phyloP scores from a whole-genome alignment of 345 rosid genomes.

The Rhizophora mangle region DNA sequence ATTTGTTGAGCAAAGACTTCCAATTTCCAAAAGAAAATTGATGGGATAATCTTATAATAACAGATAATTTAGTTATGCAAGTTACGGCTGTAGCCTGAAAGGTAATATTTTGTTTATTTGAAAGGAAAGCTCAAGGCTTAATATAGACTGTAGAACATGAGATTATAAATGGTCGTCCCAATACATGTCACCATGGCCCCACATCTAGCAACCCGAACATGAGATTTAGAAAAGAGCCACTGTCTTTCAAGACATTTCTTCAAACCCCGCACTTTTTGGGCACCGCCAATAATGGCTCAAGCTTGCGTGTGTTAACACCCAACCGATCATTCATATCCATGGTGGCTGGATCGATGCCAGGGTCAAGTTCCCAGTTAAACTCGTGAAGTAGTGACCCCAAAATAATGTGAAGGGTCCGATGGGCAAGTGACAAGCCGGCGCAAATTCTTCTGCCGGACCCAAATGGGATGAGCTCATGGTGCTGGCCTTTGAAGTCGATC shows the following conservation, averaged over 20 bases:
- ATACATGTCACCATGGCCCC: too few species aligned
- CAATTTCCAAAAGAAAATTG: too few species aligned
- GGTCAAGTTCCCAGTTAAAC: conserved; percentile 35
- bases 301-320: conserved; percentile 22
- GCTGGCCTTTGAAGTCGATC: conserved; percentile 42
- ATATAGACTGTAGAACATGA: too few species aligned
- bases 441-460: conserved; percentile 53
- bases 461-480: conserved; percentile 41
- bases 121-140: too few species aligned
- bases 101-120: too few species aligned
- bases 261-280: conserved; percentile 9
- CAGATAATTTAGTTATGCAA: too few species aligned
- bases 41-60: too few species aligned
- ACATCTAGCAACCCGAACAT: too few species aligned
- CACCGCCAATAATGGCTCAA: conserved; percentile 21
- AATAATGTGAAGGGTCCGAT: conserved; percentile 24
- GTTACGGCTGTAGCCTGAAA: too few species aligned
- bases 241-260: background rate
- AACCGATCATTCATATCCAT: conserved; percentile 24
- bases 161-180: too few species aligned
- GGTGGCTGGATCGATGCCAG: background rate
- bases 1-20: too few species aligned
- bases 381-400: conserved; percentile 44
- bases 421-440: conserved; percentile 40
- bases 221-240: background rate